These are phyloP conservation scores for Fomes fomentarius DNA, from an alignment of 1,284 basidiomycete species.

Conservation along the genomic window DNA sequence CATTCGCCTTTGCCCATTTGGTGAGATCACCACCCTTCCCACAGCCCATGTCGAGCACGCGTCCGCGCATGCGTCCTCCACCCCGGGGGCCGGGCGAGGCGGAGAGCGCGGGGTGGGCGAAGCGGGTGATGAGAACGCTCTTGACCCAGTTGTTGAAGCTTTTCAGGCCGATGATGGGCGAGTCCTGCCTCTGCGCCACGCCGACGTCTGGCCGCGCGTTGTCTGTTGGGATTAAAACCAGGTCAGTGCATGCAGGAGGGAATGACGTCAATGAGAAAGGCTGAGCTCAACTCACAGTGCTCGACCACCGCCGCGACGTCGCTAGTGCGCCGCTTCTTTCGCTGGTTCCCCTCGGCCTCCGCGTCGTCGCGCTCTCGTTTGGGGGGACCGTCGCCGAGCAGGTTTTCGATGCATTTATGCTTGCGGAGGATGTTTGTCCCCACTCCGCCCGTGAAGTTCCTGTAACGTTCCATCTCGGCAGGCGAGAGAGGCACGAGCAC, in stretches of 20 bases:
- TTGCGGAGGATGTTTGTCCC: slow-evolving; percentile 61
- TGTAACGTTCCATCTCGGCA: slow-evolving; percentile 64
- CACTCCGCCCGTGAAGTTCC: slow-evolving; percentile 53
- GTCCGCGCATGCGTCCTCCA: slow-evolving; percentile 49
- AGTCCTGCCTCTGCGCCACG: slow-evolving; percentile 81
- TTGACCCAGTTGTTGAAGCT: slow-evolving; percentile 99
- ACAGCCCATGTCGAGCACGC: slow-evolving; percentile 95
- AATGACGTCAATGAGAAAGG: slow-evolving; percentile 13
- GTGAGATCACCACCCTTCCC: slow-evolving; percentile 97
- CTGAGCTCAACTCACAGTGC: slow-evolving; percentile 59
- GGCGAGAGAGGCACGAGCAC: slow-evolving; percentile 67
- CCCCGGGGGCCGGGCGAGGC: slow-evolving; percentile 31
- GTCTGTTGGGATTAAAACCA: slow-evolving; percentile 51
- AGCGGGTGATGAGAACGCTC: slow-evolving; percentile 90
- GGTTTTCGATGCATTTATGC: slow-evolving; percentile 55
- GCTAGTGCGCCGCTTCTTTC: slow-evolving; percentile 55
- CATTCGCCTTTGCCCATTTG: slow-evolving; percentile 93
- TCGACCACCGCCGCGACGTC: slow-evolving; percentile 72
- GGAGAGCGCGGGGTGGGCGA: slow-evolving; percentile 68
- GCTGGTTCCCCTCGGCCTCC: slow-evolving; percentile 42
- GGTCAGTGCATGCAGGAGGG: slow-evolving; percentile 1
- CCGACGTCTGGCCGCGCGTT: slow-evolving; percentile 93
- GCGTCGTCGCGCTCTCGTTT: slow-evolving; percentile 56
- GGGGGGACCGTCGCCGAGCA: slow-evolving; percentile 18
- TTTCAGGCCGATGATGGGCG: slow-evolving; percentile 95